Conservation (phyloP, 371 early-diverging fungal species). For the Syncephalastrum sp. region DNA sequence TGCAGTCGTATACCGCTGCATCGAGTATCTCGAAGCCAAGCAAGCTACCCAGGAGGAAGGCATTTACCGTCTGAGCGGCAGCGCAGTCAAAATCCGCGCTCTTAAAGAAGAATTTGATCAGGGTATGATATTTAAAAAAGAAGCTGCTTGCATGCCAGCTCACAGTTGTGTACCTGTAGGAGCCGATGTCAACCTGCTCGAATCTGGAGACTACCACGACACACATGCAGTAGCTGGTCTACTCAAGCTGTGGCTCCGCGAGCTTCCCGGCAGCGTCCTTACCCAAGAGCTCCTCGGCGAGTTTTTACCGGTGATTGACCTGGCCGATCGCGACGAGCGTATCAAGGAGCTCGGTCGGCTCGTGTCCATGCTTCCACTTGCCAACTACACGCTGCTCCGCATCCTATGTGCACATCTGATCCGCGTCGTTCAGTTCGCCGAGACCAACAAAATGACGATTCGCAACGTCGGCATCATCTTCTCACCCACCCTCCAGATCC, state of each 20-base stretch:
- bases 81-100: conserved; percentile 52
- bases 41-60: conserved; percentile 79
- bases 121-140: conserved; percentile 10
- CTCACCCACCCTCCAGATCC: conserved; percentile 90
- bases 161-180: conserved; percentile 18
- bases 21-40: conserved; percentile 79
- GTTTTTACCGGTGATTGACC: conserved; percentile 67
- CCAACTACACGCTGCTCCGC: conserved; percentile 89
- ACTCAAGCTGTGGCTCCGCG: conserved; percentile 79
- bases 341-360: conserved; percentile 77
- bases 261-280: conserved; percentile 71
- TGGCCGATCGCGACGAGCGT: conserved; percentile 68
- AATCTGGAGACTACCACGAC: conserved; percentile 53
- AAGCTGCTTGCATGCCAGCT: neutral
- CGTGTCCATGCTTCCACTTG: conserved; percentile 74
- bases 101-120: conserved; percentile 67
- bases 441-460: conserved; percentile 91
- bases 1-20: conserved; percentile 78
- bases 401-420: conserved; percentile 86
- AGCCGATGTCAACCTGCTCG: conserved; percentile 61
- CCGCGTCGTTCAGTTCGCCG: conserved; percentile 78
- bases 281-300: conserved; percentile 63
- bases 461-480: conserved; percentile 95
- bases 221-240: conserved; percentile 80
- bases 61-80: conserved; percentile 80